Evolutionary conservation across 345 rosid species (phyloP), one percentile per base, ranked within the genome.

Genomic region (Excoecaria agallocha): DNA sequence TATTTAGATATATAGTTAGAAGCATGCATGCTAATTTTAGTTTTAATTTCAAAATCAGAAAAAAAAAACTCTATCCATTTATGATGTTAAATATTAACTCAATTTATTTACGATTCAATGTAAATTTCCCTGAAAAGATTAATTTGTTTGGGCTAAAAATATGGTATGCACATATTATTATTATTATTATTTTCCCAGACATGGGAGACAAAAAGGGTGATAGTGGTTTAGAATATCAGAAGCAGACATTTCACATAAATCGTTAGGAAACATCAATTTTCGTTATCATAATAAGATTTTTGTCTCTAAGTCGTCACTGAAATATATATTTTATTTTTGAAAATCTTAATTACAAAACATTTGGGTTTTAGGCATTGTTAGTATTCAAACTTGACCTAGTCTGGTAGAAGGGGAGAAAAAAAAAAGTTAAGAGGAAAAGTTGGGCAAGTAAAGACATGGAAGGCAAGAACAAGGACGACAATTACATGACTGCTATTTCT

Each of bases 401-500:
- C 72, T 13, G 9, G 5, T 24, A 45, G 51, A n/a, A n/a, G n/a
- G n/a, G n/a, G n/a, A n/a, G n/a, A n/a, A n/a, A n/a, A n/a, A n/a
- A n/a, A n/a, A n/a, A n/a, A n/a, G n/a, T n/a, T n/a, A n/a, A n/a
- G 50, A 68, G 60, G 71, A 59, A 54, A 61, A 48, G 38, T 67
- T 17, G 16, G 15, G 2, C 12, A 10, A 39, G 20, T 15, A 63
- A 2, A 41, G 74, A 70, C 69, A 68, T 20, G 41, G 64, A n/a
- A 65, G 49, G 30, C 41, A 22, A 24, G 52, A 51, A 19, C 70
- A 68, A 35, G 70, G 74, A 74, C 60, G 84, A 84, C 79, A 76
- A 62, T 64, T 67, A 84, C 84, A 76, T 59, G 59, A 83, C 77
- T 83, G 66, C 71, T 72, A n/a, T 59, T 10, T 13, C 25, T 66